Evolutionary conservation across 2,329 filamentous ascomycete species (phyloP).

Genomic region (Myriosclerotinia duriaeana): DNA sequence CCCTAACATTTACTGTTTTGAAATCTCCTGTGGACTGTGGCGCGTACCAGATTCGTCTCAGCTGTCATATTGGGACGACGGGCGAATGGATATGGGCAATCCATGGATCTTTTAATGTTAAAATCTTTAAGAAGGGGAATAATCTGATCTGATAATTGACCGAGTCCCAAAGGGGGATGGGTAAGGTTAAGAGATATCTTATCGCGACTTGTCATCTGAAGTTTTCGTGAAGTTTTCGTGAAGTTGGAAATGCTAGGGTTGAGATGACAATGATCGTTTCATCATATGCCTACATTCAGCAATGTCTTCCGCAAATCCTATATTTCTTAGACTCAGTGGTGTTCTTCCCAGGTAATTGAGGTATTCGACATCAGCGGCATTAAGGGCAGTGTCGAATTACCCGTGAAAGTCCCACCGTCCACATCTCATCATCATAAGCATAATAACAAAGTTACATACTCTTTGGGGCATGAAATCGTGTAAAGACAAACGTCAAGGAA

Average conservation of each 20-base stretch:
- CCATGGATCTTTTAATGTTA: not conserved
- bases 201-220: not conserved
- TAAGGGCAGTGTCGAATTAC: not conserved
- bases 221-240: constrained; percentile 1
- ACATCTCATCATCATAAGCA: constrained; percentile 10
- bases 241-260: not conserved
- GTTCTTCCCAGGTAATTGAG: not conserved
- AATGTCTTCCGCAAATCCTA: not conserved
- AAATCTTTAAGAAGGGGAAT: not conserved
- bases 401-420: not conserved
- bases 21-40: not conserved
- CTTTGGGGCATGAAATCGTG: not conserved
- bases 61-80: constrained; percentile 24
- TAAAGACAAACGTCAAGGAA: not conserved
- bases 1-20: constrained; percentile 22
- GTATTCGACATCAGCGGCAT: no score
- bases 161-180: no score
- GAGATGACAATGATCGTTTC: constrained; percentile 1
- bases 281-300: not conserved
- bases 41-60: constrained; percentile 38
- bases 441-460: not conserved
- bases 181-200: not conserved
- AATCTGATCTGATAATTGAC: not conserved
- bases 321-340: not conserved
- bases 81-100: not conserved